Conservation (phyloP, 2,329 filamentous ascomycete species). For the Monosporascus cannonballus region DNA sequence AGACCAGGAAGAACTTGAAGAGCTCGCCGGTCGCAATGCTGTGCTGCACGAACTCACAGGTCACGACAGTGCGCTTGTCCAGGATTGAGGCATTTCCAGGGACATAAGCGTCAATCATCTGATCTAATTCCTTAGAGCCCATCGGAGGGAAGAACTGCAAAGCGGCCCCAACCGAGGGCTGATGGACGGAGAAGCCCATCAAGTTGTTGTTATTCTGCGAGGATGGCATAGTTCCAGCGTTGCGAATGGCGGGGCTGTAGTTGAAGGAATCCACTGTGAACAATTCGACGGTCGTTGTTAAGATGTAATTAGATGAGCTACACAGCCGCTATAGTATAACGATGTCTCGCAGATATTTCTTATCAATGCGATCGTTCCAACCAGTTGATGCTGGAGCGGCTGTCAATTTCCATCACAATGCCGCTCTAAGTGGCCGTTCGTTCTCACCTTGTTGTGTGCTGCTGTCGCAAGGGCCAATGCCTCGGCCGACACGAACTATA, state of each 20-base stretch:
- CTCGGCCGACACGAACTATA: not conserved
- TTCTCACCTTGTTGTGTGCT: not conserved
- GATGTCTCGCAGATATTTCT: not conserved
- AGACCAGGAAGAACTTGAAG: constrained; percentile 56
- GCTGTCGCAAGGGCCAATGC: not conserved
- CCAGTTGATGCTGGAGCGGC: not conserved
- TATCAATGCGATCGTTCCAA: not conserved
- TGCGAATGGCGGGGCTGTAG: constrained; percentile 4
- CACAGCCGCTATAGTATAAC: not conserved
- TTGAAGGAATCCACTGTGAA: constrained; percentile 13
- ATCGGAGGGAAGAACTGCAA: constrained; percentile 63
- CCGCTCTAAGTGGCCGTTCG: not conserved
- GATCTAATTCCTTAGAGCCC: constrained; percentile 54
- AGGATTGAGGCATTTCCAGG: constrained; percentile 45
- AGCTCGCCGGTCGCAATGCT: constrained; percentile 47
- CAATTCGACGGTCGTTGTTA: not conserved
- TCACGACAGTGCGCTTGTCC: constrained; percentile 53
- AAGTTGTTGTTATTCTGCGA: constrained; percentile 29
- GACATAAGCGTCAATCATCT: constrained; percentile 53
- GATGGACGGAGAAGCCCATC: constrained; percentile 54
- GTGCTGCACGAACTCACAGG: constrained; percentile 54
- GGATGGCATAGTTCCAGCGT: constrained; percentile 22
- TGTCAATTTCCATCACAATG: not conserved
- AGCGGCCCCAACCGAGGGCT: constrained; percentile 48
- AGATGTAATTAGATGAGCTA: not conserved